Base-by-base conservation (phyloP, 345 rosid genomes). In the Acer saccharum region DNA sequence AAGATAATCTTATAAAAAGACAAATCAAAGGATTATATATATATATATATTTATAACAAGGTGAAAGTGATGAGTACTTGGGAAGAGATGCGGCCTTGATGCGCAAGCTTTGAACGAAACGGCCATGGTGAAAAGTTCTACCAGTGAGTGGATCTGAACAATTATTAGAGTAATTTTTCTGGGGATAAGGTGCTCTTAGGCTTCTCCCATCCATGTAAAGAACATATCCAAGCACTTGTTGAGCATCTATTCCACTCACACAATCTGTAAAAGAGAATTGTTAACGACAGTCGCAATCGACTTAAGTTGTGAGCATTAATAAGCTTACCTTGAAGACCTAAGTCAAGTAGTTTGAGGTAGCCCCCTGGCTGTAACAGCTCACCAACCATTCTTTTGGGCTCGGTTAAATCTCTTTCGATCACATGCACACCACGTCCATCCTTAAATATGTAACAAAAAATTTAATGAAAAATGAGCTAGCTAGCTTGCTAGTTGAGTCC, bases 281-380 rank as follows among this genome's bases (percentile, higher is more conserved):
- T 7, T 43, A 43, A 8, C 10, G 10, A 43, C 46, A 7, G 46
- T 43, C 46, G n/a, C 3, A 32, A 32, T 3, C 35, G 27, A 25
- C 27, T 32, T 32, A 32, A 3, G 5, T 32, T 32, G 35, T 32
- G 35, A 32, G 35, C 35, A 32, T 32, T 32, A 32, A 3, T 3
- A 43, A 12, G 43, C 79, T 65, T 80, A 87, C 92, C 92, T n/a
- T 80, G 82, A 65, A 90, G 89, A 9, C 89, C 92, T 71, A 90
- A 71, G 48, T 89, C 90, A 9, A 82, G 65, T 72, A 90, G 39
- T 77, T 89, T 89, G 35, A 90, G 79, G 77, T 88, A 89, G 58
- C 92, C 94, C 25, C 90, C 92, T 8, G 91, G 94, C 73, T 87
- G 94, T 7, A 90, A 84, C 68, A 86, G 80, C 69, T 90, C 94